Evolutionary conservation across 176 grass and related monocot species (phyloP), one percentile per base, ranked within the genome.

Genomic region (Paspalum notatum): DNA sequence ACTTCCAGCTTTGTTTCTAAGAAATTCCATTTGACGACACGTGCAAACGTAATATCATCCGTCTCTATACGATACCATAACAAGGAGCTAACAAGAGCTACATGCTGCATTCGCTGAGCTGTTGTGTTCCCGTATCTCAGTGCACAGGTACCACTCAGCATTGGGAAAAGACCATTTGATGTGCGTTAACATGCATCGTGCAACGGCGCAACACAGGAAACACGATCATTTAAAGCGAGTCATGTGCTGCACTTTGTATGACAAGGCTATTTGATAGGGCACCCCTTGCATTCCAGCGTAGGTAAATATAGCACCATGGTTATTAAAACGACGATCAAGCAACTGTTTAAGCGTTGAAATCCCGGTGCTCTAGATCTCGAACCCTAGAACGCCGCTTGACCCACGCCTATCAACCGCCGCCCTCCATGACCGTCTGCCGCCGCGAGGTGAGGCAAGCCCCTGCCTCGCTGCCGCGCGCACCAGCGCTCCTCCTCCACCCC

Each of bases 81-180:
- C 71, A 45, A 47, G 17, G 15, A 70, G 6, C 39, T 71, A 77
- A 63, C 25, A 62, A 46, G n/a, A 25, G 49, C 47, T 63, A 20
- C 20, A 55, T 45, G 67, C 68, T n/a, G n/a, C 55, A 82, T 64
- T 48, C 55, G 38, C 42, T 71, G 52, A 18, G 55, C 14, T 14
- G 6, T 77, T 82, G 47, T 62, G 55, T 79, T 67, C 32, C 53
- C 54, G n/a, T 17, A 72, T 41, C 50, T 12, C 79, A 81, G 32
- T 75, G 21, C 8, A 54, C 8, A 66, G 14, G 57, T 17, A 77
- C 17, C 27, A 7, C 68, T 49, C 13, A 71, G 8, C 14, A 25
- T 71, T 49, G 22, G 67, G 8, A 62, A 53, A 49, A 40, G 38
- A 66, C 6, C 16, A 77, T 63, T 76, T 7, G 61, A 32, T 45